phyloP scores from a whole-genome alignment of 176 grass and related monocot genomes.

The Phyllostachys edulis region DNA sequence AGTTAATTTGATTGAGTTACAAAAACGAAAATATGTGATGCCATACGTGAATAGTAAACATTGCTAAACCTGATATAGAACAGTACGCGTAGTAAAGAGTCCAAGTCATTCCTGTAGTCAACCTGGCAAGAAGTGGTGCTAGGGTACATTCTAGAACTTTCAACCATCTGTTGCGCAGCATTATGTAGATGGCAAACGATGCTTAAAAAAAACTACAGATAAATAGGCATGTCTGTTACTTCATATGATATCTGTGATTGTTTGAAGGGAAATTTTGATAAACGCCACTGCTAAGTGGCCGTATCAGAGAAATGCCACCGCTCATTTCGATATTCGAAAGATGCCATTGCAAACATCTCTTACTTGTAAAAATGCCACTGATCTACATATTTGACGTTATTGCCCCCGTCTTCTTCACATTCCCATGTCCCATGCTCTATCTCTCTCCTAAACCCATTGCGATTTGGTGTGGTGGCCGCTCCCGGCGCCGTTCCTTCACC shows the following conservation, averaged over 20 bases:
- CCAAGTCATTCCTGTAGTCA: not conserved
- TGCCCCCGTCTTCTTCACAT: no score
- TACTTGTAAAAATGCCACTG: no score
- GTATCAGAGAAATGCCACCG: no score
- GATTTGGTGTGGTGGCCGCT: no score
- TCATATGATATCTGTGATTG: not conserved
- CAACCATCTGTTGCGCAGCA: not conserved
- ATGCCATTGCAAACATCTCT: no score
- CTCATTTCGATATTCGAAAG: no score
- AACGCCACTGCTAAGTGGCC: no score
- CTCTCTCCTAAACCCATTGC: no score
- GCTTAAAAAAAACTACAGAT: not conserved
- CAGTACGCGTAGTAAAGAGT: not conserved
- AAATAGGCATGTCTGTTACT: not conserved
- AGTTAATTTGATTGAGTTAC: not conserved
- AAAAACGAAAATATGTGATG: not conserved
- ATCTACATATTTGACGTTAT: no score
- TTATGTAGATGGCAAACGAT: not conserved
- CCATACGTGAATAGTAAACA: not conserved
- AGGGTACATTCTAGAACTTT: not conserved
- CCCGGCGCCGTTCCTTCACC: no score
- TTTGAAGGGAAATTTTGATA: no score
- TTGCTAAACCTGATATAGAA: not conserved
- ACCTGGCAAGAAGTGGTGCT: not conserved
- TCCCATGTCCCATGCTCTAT: no score